These are phyloP conservation scores for Lenzites betulinus DNA, from an alignment of 768 basidiomycete species.

Conservation along the genomic window DNA sequence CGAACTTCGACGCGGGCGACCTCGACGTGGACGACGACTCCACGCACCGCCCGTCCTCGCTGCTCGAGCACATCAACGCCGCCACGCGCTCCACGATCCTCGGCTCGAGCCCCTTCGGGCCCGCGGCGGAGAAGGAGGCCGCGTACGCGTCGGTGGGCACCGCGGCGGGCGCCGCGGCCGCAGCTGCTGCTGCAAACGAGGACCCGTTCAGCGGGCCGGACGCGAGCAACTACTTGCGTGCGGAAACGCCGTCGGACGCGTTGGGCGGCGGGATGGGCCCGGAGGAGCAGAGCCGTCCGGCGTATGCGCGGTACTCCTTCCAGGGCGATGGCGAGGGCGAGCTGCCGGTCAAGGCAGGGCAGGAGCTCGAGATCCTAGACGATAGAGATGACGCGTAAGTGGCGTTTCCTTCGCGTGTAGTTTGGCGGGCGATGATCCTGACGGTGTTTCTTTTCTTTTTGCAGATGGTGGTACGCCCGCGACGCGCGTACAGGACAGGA, in stretches of 20 bases:
- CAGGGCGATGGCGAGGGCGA: constrained; percentile 81
- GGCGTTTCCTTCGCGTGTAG: background rate
- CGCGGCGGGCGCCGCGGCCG: constrained; percentile 1
- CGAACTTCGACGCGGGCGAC: constrained; percentile 63
- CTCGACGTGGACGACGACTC: constrained; percentile 74
- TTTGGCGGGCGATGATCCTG: constrained; percentile 13
- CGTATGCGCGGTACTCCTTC: constrained; percentile 82
- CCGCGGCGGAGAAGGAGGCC: constrained; percentile 57
- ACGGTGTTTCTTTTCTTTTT: constrained; percentile 15
- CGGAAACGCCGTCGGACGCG: constrained; percentile 80
- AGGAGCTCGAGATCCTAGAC: constrained; percentile 75
- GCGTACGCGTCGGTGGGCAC: constrained; percentile 32
- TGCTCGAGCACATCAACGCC: constrained; percentile 89
- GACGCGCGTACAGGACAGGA: constrained; percentile 78
- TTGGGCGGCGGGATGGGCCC: constrained; percentile 58
- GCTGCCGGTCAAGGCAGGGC: constrained; percentile 64
- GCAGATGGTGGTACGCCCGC: constrained; percentile 93
- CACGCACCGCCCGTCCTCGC: constrained; percentile 79
- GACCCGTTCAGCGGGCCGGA: constrained; percentile 71
- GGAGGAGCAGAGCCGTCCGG: constrained; percentile 72
- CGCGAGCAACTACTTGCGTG: constrained; percentile 74
- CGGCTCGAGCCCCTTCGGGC: constrained; percentile 46
- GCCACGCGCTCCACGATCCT: constrained; percentile 84
- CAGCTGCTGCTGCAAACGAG: constrained; percentile 31
- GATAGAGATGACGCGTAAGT: constrained; percentile 80